These are phyloP conservation scores for Mrakia frigida DNA, from an alignment of 768 basidiomycete genomes.

Conservation along the genomic window DNA sequence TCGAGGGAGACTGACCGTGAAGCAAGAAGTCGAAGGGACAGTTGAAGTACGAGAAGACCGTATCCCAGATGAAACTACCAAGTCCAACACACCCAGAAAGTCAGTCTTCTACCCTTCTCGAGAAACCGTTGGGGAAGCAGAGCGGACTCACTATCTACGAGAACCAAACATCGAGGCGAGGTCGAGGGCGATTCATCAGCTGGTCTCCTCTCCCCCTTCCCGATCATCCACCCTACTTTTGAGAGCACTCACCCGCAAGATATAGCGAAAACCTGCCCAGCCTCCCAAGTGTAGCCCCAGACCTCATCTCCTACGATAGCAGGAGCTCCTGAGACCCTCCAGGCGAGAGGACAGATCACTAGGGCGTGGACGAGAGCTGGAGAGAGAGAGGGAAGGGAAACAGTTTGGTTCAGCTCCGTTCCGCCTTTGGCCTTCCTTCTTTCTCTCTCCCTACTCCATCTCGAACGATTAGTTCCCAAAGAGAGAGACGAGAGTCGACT, in stretches of 20 bases:
- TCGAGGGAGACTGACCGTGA: neutral
- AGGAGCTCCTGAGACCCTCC: neutral
- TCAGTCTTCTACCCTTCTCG: neutral
- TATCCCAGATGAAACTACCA: conserved; percentile 1
- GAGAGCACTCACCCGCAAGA: neutral
- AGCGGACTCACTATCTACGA: neutral
- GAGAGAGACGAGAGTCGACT: neutral
- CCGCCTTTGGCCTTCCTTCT: neutral
- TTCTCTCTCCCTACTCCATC: neutral
- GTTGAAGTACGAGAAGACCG: neutral
- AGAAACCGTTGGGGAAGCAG: neutral
- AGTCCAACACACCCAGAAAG: neutral
- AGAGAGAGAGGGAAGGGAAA: neutral
- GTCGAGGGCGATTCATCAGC: neutral
- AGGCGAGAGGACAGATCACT: neutral
- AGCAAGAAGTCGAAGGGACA: conserved; percentile 2
- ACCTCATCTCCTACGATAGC: neutral
- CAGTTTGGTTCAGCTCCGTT: neutral
- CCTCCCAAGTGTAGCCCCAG: conserved; percentile 3
- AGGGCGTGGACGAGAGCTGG: conserved; percentile 7
- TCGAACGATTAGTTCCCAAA: no score
- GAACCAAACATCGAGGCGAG: neutral
- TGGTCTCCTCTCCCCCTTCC: neutral
- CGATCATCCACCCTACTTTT: neutral
- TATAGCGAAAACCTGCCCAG: neutral